Base-by-base conservation (phyloP, 768 basidiomycete genomes). In the Amanita rubescens region DNA sequence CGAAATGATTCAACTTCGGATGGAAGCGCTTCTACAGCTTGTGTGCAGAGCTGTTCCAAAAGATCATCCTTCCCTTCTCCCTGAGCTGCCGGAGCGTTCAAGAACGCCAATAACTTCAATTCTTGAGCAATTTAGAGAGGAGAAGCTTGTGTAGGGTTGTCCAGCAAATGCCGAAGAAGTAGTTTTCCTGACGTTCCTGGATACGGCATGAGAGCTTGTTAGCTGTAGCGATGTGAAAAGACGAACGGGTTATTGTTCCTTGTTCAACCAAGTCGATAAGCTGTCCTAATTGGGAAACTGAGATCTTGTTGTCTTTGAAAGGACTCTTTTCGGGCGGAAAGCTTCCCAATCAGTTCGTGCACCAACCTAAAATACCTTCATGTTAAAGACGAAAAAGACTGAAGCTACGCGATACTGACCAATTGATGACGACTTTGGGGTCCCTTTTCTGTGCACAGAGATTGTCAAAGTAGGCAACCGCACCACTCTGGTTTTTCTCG, bases 261-360 rank as follows among this genome's bases (percentile, higher is more conserved):
- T 65, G 60, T 32, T 84, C 77, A 1, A 98, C 82, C 56, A 94
- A 69, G 58, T 88, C 85, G 35, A 97, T 76, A 35, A 99, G 67
- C 53, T 84, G 78, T 5, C 88, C 85, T 67, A 99, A 71, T 60
- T 89, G 84, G 10, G 63, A 67, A 0, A 75, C 68, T 5, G 84
- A 74, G 10, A 96, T 61, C 0, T 82, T 74, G 51, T 85, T 85
- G 7, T 81, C 72, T 34, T 65, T 81, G 33, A 80, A 76, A 17
- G n/a, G 75, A 73, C 43, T 78, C 72, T 38, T 79, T 77, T 27
- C 75, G 70, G 2, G 75, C 74, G 1, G 84, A 71, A 2, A 97
- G 75, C 58, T 87, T 85, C 0, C 92, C 92, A 2, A 94, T 70
- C 0, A 96, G 75, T 56, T 94, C 90, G 55, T 98, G 90, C 3